phyloP scores from a whole-genome alignment of 2,329 filamentous ascomycete species.

The Ophiocordyceps camponoti-floridani region DNA sequence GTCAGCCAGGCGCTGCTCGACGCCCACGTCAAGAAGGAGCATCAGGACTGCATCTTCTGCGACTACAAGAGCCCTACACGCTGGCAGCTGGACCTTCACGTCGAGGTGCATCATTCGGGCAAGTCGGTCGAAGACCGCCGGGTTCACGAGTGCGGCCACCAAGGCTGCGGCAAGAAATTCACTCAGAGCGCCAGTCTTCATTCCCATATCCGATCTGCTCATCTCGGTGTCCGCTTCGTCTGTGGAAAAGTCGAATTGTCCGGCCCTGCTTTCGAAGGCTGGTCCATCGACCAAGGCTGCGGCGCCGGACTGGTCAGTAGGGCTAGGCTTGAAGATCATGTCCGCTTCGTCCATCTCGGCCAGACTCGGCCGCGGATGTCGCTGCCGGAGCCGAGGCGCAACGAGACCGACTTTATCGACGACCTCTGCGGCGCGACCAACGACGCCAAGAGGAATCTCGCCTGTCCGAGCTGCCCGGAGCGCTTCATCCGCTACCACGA shows the following conservation, averaged over 20 bases:
- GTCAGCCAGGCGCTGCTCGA: slow-evolving; percentile 54
- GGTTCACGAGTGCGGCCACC: slow-evolving; percentile 46
- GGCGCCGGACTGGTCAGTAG: slow-evolving; percentile 62
- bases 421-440: slow-evolving; percentile 22
- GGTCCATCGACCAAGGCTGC: slow-evolving; percentile 52
- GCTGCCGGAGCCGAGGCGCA: slow-evolving; percentile 3
- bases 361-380: slow-evolving; percentile 22
- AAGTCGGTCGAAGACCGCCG: slow-evolving; percentile 44
- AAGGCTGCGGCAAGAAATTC: slow-evolving; percentile 58
- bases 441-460: slow-evolving; percentile 22
- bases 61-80: slow-evolving; percentile 47
- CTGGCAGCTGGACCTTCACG: slow-evolving; percentile 54
- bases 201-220: slow-evolving; percentile 58
- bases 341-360: slow-evolving; percentile 68
- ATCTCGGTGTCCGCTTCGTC: slow-evolving; percentile 61
- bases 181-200: slow-evolving; percentile 71
- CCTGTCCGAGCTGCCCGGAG: slow-evolving; percentile 26
- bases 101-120: slow-evolving; percentile 59
- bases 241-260: slow-evolving; percentile 54
- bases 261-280: slow-evolving; percentile 37
- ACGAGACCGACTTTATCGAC: slow-evolving; percentile 17
- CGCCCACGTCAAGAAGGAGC: slow-evolving; percentile 53
- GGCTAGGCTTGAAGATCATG: slow-evolving; percentile 63
- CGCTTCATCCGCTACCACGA: slow-evolving; percentile 33
- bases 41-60: slow-evolving; percentile 63